Evolutionary conservation across 495 filamentous ascomycete species (phyloP).

Genomic region (Penicillium herquei): DNA sequence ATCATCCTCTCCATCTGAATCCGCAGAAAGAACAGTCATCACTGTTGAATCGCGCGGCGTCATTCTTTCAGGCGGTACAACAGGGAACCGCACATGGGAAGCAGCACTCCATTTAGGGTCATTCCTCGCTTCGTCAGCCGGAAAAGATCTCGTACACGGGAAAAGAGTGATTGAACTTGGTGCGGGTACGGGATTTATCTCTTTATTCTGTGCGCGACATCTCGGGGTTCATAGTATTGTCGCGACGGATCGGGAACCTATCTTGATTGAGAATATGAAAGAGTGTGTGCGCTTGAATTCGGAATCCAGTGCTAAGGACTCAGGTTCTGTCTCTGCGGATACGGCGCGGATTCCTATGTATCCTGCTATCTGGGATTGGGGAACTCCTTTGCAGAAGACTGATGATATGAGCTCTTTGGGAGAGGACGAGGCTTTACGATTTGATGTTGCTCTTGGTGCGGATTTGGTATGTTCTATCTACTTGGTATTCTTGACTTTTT

Average conservation of each 20-base stretch:
- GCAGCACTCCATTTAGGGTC: constrained; percentile 82
- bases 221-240: constrained; percentile 63
- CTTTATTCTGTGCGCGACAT: constrained; percentile 75
- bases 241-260: constrained; percentile 77
- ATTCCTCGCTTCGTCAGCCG: constrained; percentile 56
- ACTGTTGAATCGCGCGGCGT: constrained; percentile 67
- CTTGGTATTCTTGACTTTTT: background rate
- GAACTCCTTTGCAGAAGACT: constrained; percentile 21
- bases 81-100: constrained; percentile 91
- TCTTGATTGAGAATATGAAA: constrained; percentile 66
- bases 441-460: constrained; percentile 51
- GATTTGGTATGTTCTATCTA: constrained; percentile 41
- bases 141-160: constrained; percentile 43
- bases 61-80: constrained; percentile 73
- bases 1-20: background rate
- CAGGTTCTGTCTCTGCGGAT: background rate
- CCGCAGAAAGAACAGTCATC: constrained; percentile 42
- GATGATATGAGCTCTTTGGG: constrained; percentile 5
- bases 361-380: constrained; percentile 42
- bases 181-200: constrained; percentile 82
- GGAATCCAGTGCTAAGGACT: constrained; percentile 33
- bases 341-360: constrained; percentile 28
- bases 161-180: constrained; percentile 82
- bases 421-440: constrained; percentile 15
- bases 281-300: constrained; percentile 68